Evolutionary conservation across 2,329 filamentous ascomycete species (phyloP).

Genomic region (Pseudogymnoascus sp.): DNA sequence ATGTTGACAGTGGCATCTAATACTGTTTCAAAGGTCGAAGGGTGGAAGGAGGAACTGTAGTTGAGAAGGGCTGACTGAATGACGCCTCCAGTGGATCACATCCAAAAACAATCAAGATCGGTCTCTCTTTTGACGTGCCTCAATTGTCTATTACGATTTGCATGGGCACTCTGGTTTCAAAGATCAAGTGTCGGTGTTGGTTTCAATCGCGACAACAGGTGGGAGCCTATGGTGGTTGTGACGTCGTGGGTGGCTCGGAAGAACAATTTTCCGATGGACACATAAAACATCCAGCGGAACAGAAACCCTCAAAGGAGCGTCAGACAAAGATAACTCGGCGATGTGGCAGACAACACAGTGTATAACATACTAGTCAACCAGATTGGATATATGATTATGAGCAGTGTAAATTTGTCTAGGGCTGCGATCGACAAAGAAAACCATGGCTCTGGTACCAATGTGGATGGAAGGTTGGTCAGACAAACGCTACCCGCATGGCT

Average conservation of each 20-base stretch:
- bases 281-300: background rate
- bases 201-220: background rate
- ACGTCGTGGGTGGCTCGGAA: constrained; percentile 6
- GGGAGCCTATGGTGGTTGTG: background rate
- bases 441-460: no score
- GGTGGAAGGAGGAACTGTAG: background rate
- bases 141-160: background rate
- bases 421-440: no score
- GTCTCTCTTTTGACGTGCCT: background rate
- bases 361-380: background rate
- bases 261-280: background rate
- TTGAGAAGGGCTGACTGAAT: background rate
- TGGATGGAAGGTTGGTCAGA: no score
- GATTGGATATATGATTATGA: no score
- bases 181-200: background rate
- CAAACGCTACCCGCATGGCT: no score
- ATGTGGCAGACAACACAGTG: background rate
- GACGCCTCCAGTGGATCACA: background rate
- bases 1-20: background rate
- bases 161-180: background rate
- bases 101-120: background rate
- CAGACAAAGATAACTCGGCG: background rate
- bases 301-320: background rate
- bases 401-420: no score
- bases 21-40: background rate